Percentiles rank a stretch among this genome's conserved stretches.
Evolutionary conservation across 2,329 filamentous ascomycete genomes (phyloP).

Genomic region (Penicillium sp.): DNA sequence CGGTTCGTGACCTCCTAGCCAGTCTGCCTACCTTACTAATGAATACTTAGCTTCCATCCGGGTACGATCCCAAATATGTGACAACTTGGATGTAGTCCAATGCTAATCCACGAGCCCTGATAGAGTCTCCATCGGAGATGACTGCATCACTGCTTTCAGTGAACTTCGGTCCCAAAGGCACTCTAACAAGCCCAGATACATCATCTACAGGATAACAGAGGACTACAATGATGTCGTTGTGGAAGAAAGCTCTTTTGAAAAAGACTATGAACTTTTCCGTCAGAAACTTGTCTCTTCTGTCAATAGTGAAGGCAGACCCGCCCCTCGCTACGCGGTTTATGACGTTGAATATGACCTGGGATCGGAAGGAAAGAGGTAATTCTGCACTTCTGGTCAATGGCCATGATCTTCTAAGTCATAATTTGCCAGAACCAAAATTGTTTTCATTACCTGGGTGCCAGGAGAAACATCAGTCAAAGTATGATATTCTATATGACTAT

Average conservation of each 20-base stretch:
- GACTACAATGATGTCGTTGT: constrained; percentile 7
- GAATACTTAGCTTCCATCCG: not conserved
- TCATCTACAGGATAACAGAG: constrained; percentile 17
- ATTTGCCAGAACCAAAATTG: not conserved
- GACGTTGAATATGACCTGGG: constrained; percentile 19
- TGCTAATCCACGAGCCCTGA: not conserved
- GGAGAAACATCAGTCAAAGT: constrained; percentile 10
- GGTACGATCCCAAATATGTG: not conserved
- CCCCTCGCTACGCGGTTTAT: constrained; percentile 17
- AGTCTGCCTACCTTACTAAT: not conserved
- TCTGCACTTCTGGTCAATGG: not conserved
- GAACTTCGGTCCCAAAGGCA: constrained; percentile 3
- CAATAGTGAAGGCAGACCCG: not conserved
- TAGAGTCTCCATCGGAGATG: not conserved
- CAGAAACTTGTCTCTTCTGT: constrained; percentile 8
- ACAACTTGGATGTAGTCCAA: too few relatives aligned
- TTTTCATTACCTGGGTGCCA: constrained; percentile 18
- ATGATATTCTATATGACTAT: not conserved
- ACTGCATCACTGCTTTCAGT: constrained; percentile 2
- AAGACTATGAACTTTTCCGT: constrained; percentile 13
- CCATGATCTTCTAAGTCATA: not conserved
- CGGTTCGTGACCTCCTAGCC: not conserved
- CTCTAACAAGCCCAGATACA: constrained; percentile 4
- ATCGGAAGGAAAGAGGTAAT: constrained; percentile 8
- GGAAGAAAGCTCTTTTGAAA: constrained; percentile 10